Evolutionary conservation across 441 rosid species (phyloP).

Genomic region (Manihot esculenta): DNA sequence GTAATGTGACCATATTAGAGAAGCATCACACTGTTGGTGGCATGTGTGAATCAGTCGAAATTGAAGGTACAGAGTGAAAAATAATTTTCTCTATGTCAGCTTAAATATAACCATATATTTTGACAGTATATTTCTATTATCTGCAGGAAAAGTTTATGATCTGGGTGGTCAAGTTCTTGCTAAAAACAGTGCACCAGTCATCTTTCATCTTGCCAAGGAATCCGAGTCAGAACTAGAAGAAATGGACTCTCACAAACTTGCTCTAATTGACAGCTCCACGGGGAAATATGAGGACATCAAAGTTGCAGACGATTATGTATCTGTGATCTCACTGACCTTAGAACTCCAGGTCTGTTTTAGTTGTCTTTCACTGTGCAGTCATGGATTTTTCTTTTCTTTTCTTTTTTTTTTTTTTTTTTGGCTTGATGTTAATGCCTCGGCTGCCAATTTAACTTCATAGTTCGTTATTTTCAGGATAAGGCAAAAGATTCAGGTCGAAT

Average conservation of each 20-base stretch:
- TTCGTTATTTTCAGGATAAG: conserved; percentile 45
- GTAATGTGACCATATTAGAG: conserved; percentile 54
- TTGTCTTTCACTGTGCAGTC: not conserved
- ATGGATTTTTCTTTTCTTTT: too few species aligned
- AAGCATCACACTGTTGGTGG: conserved; percentile 65
- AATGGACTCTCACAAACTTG: conserved; percentile 71
- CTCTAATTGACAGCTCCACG: conserved; percentile 51
- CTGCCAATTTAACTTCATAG: not conserved
- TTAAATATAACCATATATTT: not conserved
- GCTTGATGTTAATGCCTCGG: not conserved
- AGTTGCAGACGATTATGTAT: conserved; percentile 66
- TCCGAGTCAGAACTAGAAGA: conserved; percentile 52
- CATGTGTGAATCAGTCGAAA: conserved; percentile 72
- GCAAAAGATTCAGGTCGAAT: conserved; percentile 48
- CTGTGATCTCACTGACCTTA: conserved; percentile 53
- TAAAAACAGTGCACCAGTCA: conserved; percentile 63
- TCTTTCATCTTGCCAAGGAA: conserved; percentile 65
- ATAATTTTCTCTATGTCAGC: not conserved
- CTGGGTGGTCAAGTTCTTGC: conserved; percentile 82
- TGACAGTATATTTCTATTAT: conserved; percentile 5
- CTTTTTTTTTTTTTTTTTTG: not conserved
- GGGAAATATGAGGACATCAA: conserved; percentile 52
- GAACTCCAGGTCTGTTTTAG: conserved; percentile 55
- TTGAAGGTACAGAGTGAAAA: conserved; percentile 47
- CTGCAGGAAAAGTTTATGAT: conserved; percentile 58